phyloP scores from a whole-genome alignment of 2,329 filamentous ascomycete genomes.

The Phialocephala sp. region DNA sequence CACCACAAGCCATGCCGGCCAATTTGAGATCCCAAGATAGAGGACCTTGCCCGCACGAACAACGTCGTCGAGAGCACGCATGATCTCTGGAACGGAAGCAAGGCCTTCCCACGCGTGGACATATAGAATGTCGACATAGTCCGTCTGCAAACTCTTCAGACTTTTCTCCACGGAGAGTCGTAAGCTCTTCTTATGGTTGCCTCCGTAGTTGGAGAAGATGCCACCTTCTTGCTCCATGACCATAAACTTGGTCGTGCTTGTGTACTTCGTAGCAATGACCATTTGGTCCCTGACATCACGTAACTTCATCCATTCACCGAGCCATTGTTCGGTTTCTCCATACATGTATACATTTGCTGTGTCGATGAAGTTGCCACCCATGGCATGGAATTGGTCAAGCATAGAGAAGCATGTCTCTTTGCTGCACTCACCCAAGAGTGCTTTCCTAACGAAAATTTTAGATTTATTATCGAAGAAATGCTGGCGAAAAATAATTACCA shows the following conservation, averaged over 20 bases:
- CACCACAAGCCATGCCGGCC: slow-evolving; percentile 70
- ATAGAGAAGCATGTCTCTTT: slow-evolving; percentile 61
- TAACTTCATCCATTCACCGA: slow-evolving; percentile 59
- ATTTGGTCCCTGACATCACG: slow-evolving; percentile 56
- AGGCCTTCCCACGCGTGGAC: slow-evolving; percentile 54
- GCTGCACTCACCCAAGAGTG: slow-evolving; percentile 56
- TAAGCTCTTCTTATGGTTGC: slow-evolving; percentile 26
- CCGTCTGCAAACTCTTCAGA: slow-evolving; percentile 63
- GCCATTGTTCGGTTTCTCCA: slow-evolving; percentile 34
- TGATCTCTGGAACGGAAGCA: slow-evolving; percentile 66
- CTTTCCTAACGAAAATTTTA: slow-evolving; percentile 11
- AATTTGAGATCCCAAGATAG: slow-evolving; percentile 70
- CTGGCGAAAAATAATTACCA: slow-evolving; percentile 42
- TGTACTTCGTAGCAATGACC: slow-evolving; percentile 60
- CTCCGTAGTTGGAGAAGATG: slow-evolving; percentile 22
- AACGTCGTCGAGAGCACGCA: slow-evolving; percentile 67
- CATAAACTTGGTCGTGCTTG: slow-evolving; percentile 41
- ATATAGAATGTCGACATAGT: slow-evolving; percentile 67
- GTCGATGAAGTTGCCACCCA: slow-evolving; percentile 71
- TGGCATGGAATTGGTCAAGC: slow-evolving; percentile 57
- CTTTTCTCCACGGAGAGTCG: slow-evolving; percentile 13
- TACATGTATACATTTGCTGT: slow-evolving; percentile 63
- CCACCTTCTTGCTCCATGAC: neutral
- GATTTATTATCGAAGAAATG: neutral
- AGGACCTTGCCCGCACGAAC: slow-evolving; percentile 65